A percentile compares a stretch with the other conserved stretches of the same genome.
These are phyloP conservation scores for Ammopiptanthus mongolicus DNA, from an alignment of 306 rosid species.

Conservation along the genomic window DNA sequence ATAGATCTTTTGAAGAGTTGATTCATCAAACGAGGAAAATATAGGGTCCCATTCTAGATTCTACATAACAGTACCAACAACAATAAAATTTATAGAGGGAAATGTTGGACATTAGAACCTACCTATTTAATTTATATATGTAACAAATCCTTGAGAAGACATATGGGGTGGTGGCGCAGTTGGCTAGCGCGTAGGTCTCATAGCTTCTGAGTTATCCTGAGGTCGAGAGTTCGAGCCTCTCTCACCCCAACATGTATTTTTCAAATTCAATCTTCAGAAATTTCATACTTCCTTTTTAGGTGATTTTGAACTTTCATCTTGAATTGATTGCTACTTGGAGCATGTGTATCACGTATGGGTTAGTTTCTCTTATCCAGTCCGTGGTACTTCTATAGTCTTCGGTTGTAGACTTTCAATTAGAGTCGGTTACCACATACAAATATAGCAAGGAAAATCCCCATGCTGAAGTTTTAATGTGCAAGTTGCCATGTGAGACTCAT, in stretches of 20 bases:
- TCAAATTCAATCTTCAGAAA: not conserved
- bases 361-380: not conserved
- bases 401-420: not conserved
- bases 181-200: conserved; percentile 44
- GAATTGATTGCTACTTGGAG: not conserved
- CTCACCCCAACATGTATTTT: conserved; percentile 13
- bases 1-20: too few species aligned
- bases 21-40: too few species aligned
- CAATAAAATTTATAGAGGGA: too few species aligned
- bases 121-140: too few species aligned
- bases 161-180: conserved; percentile 41
- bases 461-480: not conserved
- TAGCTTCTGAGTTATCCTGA: conserved; percentile 22
- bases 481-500: conserved; percentile 14
- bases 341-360: not conserved
- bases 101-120: too few species aligned
- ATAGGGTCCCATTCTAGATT: too few species aligned
- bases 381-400: not conserved
- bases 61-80: too few species aligned
- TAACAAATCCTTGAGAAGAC: too few species aligned
- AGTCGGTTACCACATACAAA: not conserved
- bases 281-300: not conserved
- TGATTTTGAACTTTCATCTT: not conserved
- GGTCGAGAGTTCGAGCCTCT: conserved; percentile 41
- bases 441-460: not conserved